Base-by-base conservation (phyloP, 495 filamentous ascomycete species). In the Letharia columbiana region DNA sequence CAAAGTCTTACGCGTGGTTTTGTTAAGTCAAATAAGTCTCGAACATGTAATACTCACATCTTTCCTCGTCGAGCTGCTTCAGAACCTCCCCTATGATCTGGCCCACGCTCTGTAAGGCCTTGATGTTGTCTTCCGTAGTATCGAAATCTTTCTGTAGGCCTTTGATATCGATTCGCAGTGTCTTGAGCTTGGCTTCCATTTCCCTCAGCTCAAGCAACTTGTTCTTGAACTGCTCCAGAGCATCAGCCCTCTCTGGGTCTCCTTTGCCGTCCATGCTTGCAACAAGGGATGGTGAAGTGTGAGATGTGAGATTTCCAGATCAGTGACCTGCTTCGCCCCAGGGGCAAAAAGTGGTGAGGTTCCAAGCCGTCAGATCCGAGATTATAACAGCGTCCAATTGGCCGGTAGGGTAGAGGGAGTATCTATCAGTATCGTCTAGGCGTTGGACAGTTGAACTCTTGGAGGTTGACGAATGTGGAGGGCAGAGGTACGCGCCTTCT, bases 41-140 rank as follows among this genome's bases (percentile, higher is more conserved):
- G 11, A n/a, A 12, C 35, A 28, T 7, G 31, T 2, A 66, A 23
- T 35, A 80, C 87, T 77, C 79, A 98, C 94, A 99, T 90, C 94
- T 83, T 81, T 99, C 94, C 69, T 99, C 94, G 74, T 99, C 94
- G 45, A 99, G 84, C 79, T 99, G 94, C 80, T 99, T 99, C 71
- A 99, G 79, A 68, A 99, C 94, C 77, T 99, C 94, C 67, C 94
- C 94, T 76, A 99, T 97, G 77, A 99, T 99, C 78, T 99, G 94
- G 45, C 94, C 94, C 42, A 99, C 94, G 78, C 95, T 98, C 82
- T 99, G 94, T 71, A 99, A 77, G 69, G 94, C 94, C 82, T 99
- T 99, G 82, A 99, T 98, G 80, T 98, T 98, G 68, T 99, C 95
- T 77, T 99, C 94, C 37, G 94, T 97, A 63, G 92, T 86, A 76